Percentiles rank a stretch among this genome's conserved stretches.
phyloP scores from a whole-genome alignment of 2,329 filamentous ascomycete genomes.

The Rutstroemia sydowiana region DNA sequence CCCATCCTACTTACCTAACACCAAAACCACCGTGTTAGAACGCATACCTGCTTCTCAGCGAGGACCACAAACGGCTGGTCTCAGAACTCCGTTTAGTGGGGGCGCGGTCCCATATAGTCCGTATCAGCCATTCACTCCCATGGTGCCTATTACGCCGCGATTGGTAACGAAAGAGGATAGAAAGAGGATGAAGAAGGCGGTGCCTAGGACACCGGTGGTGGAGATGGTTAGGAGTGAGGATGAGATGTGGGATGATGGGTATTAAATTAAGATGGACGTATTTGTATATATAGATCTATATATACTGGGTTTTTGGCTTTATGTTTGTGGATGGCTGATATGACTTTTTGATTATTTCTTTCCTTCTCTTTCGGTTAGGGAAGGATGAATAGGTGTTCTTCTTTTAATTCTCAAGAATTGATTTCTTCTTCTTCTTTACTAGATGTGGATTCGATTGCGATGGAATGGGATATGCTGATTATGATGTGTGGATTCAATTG shows the following conservation, averaged over 20 bases:
- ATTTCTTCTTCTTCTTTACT: no score
- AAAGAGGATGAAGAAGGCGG: conserved; percentile 58
- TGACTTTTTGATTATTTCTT: no score
- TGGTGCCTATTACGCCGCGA: conserved; percentile 70
- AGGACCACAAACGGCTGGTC: conserved; percentile 38
- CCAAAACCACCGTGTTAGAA: conserved; percentile 60
- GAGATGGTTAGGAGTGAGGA: conserved; percentile 55
- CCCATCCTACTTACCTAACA: conserved; percentile 31
- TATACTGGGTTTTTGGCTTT: not conserved
- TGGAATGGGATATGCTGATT: no score
- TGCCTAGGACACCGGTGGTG: conserved; percentile 52
- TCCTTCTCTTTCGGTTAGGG: no score
- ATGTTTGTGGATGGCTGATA: not conserved
- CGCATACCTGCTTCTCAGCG: conserved; percentile 39
- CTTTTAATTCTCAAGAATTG: no score
- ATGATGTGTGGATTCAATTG: no score
- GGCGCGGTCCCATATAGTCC: conserved; percentile 64
- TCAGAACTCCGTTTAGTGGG: conserved; percentile 56
- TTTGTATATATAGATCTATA: not conserved
- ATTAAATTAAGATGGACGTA: conserved; percentile 11
- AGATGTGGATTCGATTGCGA: no score
- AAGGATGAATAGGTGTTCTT: no score
- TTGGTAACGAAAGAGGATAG: conserved; percentile 64
- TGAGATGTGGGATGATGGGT: conserved; percentile 50
- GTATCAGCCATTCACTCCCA: conserved; percentile 71